Evolutionary conservation across 2,329 filamentous ascomycete species (phyloP), one percentile per base, ranked within the genome.

Genomic region (Ophiostoma novo-ulmi): DNA sequence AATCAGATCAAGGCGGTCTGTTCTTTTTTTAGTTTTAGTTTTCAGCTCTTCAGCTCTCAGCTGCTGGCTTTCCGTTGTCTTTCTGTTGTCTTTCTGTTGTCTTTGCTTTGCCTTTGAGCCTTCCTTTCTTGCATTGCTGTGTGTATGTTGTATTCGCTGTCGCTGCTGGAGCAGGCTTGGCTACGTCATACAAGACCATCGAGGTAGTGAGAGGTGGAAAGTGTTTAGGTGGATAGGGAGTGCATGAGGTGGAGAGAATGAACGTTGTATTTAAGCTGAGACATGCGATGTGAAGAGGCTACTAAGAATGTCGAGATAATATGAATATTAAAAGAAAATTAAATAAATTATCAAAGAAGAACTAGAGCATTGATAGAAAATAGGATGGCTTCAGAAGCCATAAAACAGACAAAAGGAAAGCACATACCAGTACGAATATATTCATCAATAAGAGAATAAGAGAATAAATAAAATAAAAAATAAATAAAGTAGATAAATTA

Each of bases 121-220:
- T 20, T 48, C 17, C 6, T n/a, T 17, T 20, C 1, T 20, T 20
- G 5, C 13, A 44, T 44, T 44, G 2, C 41, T 20, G 38, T n/a
- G 17, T 17, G 17, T 44, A 7, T 44, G 41, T 17, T 48, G 44
- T 48, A 20, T 20, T 48, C 44, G 44, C 44, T 48, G 17, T 48
- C 5, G 44, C 5, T 48, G 44, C 44, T 26, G n/a, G 17, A 55
- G 48, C 48, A 13, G 48, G n/a, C 48, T 55, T 55, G 52, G 52
- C 52, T 58, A 58, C n/a, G 52, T 58, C 52, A 58, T 58, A 58
- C 52, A 58, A 55, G 17, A 48, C 44, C 17, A 48, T 48, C 44
- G 44, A 48, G 44, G 52, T 58, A 17, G 10, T 26, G 52, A 58
- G n/a, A 55, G n/a, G 48, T 22, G n/a, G 17, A 55, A 13, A 26